Evolutionary conservation across 2,329 filamentous ascomycete species (phyloP).

Genomic region (Aspergillus carbonarius): DNA sequence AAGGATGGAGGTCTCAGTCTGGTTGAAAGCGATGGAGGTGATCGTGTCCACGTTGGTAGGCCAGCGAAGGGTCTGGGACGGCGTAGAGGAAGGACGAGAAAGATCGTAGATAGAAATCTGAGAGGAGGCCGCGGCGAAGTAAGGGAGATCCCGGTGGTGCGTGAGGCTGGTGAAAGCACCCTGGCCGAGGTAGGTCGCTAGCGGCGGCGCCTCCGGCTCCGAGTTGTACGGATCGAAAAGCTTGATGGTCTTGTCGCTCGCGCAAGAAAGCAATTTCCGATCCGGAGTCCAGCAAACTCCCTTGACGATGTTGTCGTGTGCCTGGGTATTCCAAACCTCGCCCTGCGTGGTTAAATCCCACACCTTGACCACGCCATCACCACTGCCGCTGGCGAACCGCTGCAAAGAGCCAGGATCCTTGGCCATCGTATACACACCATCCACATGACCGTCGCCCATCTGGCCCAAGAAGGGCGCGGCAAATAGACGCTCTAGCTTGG

Average conservation of each 20-base stretch:
- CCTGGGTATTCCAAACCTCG: constrained; percentile 74
- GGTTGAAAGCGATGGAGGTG: constrained; percentile 84
- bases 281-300: constrained; percentile 86
- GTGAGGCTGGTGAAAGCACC: constrained; percentile 81
- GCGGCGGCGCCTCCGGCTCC: constrained; percentile 64
- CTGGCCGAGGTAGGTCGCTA: constrained; percentile 80
- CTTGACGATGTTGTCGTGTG: constrained; percentile 93
- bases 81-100: constrained; percentile 71
- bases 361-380: constrained; percentile 91
- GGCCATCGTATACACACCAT: constrained; percentile 79
- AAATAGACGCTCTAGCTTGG: constrained; percentile 93
- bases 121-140: constrained; percentile 74
- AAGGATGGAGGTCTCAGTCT: constrained; percentile 87
- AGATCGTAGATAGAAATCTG: constrained; percentile 87
- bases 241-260: constrained; percentile 82
- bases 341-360: constrained; percentile 76
- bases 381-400: constrained; percentile 76
- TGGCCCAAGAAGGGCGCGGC: constrained; percentile 80
- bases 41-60: constrained; percentile 89
- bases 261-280: constrained; percentile 81
- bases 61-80: constrained; percentile 81
- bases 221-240: constrained; percentile 87
- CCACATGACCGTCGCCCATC: constrained; percentile 86
- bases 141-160: constrained; percentile 74
- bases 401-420: constrained; percentile 75